These are phyloP conservation scores for Agarophyton chilense DNA, from an alignment of 23 red algal species.

Conservation along the genomic window DNA sequence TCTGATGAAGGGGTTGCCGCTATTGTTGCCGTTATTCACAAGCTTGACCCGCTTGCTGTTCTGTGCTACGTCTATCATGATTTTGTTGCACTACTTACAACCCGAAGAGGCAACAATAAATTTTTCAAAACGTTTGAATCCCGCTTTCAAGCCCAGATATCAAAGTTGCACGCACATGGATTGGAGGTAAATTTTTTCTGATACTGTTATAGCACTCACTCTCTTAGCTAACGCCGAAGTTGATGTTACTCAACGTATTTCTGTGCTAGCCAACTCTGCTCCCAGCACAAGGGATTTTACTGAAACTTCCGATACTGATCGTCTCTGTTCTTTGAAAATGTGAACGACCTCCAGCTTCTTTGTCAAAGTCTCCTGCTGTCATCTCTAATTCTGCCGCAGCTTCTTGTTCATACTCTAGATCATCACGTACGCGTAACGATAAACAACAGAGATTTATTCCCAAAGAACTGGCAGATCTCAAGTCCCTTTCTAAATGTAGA, in stretches of 20 bases:
- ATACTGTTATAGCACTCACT: conserved; percentile 19
- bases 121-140: no score
- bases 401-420: no score
- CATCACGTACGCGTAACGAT: neutral
- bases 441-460: neutral
- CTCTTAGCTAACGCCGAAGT: conserved; percentile 3
- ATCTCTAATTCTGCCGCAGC: neutral
- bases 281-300: neutral
- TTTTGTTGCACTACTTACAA: no score
- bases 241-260: conserved; percentile 29
- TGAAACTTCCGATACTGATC: neutral
- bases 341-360: neutral
- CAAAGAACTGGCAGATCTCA: conserved; percentile 18
- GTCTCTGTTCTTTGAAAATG: conserved; percentile 20
- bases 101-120: no score
- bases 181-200: neutral
- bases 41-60: no score
- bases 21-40: no score
- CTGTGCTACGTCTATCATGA: no score
- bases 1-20: no score
- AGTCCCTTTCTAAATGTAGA: conserved; percentile 24
- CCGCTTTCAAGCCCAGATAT: no score
- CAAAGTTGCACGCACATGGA: neutral
- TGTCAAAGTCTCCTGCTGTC: neutral
- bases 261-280: neutral